Conservation (phyloP, 495 filamentous ascomycete genomes). For the Lasiosphaeriaceae sp. region DNA sequence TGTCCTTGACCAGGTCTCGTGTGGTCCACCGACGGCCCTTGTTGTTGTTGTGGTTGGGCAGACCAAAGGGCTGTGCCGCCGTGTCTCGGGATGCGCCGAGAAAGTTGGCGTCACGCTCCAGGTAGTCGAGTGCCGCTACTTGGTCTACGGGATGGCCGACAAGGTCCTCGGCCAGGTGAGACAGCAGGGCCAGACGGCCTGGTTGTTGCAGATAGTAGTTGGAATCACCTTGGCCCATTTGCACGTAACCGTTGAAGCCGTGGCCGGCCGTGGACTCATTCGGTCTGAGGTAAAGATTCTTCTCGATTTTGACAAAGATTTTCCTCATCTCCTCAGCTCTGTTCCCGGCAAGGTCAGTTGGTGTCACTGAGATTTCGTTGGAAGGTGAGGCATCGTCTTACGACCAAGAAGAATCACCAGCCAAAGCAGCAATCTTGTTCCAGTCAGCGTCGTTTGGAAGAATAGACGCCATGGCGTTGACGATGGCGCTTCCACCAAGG, state of each 20-base stretch:
- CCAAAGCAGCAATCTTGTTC: slow-evolving; percentile 41
- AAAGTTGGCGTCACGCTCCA: slow-evolving; percentile 38
- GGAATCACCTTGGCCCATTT: slow-evolving; percentile 28
- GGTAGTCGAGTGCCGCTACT: neutral
- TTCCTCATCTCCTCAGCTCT: slow-evolving; percentile 38
- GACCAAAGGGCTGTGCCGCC: slow-evolving; percentile 32
- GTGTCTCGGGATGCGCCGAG: slow-evolving; percentile 24
- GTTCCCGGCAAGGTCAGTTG: neutral
- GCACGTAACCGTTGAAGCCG: slow-evolving; percentile 55
- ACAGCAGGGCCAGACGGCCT: slow-evolving; percentile 24
- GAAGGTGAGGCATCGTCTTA: neutral
- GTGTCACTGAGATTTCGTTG: slow-evolving; percentile 17
- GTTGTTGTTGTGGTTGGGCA: slow-evolving; percentile 32
- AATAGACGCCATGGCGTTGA: slow-evolving; percentile 4
- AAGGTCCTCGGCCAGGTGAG: slow-evolving; percentile 33
- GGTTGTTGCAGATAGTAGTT: slow-evolving; percentile 33
- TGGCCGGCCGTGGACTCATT: slow-evolving; percentile 41
- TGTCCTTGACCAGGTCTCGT: slow-evolving; percentile 42
- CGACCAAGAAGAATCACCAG: slow-evolving; percentile 43
- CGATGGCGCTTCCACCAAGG: slow-evolving; percentile 34
- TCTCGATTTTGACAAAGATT: slow-evolving; percentile 48
- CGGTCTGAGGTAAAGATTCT: slow-evolving; percentile 46
- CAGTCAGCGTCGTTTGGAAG: slow-evolving; percentile 41
- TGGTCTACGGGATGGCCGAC: slow-evolving; percentile 11
- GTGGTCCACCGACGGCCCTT: slow-evolving; percentile 30